Percentiles rank a stretch among this genome's conserved stretches.
Conservation (phyloP, 768 basidiomycete genomes). For the Termitomyces sp. region DNA sequence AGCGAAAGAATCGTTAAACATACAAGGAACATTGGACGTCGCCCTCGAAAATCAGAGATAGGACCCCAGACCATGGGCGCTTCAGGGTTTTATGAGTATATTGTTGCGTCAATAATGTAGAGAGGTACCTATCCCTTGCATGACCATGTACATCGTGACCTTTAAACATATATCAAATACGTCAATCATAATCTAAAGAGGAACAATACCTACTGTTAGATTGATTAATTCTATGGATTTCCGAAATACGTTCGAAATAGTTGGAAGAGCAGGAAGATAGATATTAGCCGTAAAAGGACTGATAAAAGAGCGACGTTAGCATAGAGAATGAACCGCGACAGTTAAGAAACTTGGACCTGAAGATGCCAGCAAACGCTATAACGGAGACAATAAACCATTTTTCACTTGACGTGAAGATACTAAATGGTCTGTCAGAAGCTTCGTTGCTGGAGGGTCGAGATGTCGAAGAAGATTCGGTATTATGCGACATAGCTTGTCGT, state of each 20-base stretch:
- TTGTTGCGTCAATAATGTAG: not conserved
- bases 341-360: constrained; percentile 40
- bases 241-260: constrained; percentile 55
- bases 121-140: constrained; percentile 52
- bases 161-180: constrained; percentile 11
- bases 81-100: constrained; percentile 15
- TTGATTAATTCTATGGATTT: constrained; percentile 71
- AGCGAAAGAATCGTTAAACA: constrained; percentile 60
- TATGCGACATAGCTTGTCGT: not conserved
- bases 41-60: constrained; percentile 59
- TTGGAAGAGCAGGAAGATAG: constrained; percentile 77
- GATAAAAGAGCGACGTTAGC: not conserved
- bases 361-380: constrained; percentile 53
- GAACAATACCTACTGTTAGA: constrained; percentile 51
- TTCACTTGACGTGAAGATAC: constrained; percentile 47
- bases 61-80: constrained; percentile 71
- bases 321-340: not conserved
- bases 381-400: constrained; percentile 69
- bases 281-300: constrained; percentile 53
- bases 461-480: not conserved
- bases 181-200: constrained; percentile 6
- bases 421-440: constrained; percentile 22
- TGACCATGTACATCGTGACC: constrained; percentile 68
- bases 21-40: constrained; percentile 56
- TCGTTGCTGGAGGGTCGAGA: not conserved